Evolutionary conservation across 208 protist species (phyloP), one percentile per base, ranked within the genome.

Genomic region (Trypanosoma congolense): DNA sequence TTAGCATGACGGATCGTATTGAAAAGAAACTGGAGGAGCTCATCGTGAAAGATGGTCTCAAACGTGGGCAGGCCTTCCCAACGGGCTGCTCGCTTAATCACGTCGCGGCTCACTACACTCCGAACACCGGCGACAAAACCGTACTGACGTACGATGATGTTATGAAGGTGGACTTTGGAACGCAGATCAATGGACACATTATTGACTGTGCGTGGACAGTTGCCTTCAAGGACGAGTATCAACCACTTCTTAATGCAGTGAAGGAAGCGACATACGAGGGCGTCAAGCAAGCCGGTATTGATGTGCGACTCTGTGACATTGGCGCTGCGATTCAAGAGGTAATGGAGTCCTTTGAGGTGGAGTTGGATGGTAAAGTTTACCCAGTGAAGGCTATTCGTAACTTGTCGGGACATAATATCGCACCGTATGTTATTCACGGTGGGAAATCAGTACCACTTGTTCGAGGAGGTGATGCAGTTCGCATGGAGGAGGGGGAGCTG

Each of bases 381-480:
- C 76, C 80, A 35, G 80, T 99, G 31, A 96, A 98, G 70, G 84
- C 93, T 14, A 96, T 99, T 52, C 77, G 95, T 42, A 99, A 99
- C 71, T 74, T 99, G 16, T 98, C 89, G 59, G 99, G 99, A 12
- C 99, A 99, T 86, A 97, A 86, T 35, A 96, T 99, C 44, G 87
- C 65, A 0, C 87, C 92, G 29, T 99, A 99, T 73, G 61, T 73
- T 5, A 99, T 99, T 56, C 99, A 99, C 83, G 96, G 93, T 56
- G 99, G 98, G 41, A 99, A 99, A 77, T 95, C 80, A 22, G 98
- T 99, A 19, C 99, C 99, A 5, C 98, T 99, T 58, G 93, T 98
- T 16, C 96, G 92, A 56, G 94, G 95, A 48, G 84, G 89, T 33
- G 95, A 98, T 56, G 94, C 83, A 0, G 43, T 74, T 14, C 92